phyloP scores from a whole-genome alignment of 257 asterid genomes.

The Sherardia arvensis region DNA sequence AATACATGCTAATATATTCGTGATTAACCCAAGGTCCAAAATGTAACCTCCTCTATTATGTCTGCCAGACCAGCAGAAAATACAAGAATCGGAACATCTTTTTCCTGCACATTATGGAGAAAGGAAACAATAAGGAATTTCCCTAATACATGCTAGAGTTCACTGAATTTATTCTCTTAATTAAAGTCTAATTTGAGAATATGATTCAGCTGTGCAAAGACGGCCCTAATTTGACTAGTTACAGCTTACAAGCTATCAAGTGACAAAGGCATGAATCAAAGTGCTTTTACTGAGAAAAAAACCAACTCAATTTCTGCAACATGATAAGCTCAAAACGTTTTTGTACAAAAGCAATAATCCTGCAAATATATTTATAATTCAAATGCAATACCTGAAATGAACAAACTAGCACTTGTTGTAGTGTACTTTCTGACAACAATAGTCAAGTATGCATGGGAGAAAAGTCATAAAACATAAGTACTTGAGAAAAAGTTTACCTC shows the following conservation, averaged over 20 bases:
- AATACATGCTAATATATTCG: not conserved
- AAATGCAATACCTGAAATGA: not conserved
- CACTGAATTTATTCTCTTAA: not conserved
- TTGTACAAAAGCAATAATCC: not conserved
- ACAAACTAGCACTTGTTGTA: not conserved
- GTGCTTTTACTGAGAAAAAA: not conserved
- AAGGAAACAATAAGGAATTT: conserved; percentile 9
- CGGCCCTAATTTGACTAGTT: not conserved
- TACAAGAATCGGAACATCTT: conserved; percentile 71
- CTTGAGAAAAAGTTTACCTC: conserved; percentile 39
- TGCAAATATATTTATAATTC: not conserved
- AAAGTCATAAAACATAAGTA: not conserved
- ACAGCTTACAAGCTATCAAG: not conserved
- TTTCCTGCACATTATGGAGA: conserved; percentile 43
- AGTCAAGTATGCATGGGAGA: conserved; percentile 6
- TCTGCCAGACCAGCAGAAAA: conserved; percentile 97
- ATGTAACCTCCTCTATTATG: conserved; percentile 86
- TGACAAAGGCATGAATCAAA: not conserved
- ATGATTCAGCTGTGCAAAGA: not conserved
- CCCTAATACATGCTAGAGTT: not conserved
- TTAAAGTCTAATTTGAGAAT: not conserved
- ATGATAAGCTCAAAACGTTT: not conserved
- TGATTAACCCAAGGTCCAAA: conserved; percentile 9
- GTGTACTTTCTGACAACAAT: conserved; percentile 11
- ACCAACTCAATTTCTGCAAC: not conserved